Percentiles rank a stretch among this genome's conserved stretches.
These are phyloP conservation scores for Clonostachys rhizophaga DNA, from an alignment of 2,329 filamentous ascomycete genomes.

Conservation along the genomic window DNA sequence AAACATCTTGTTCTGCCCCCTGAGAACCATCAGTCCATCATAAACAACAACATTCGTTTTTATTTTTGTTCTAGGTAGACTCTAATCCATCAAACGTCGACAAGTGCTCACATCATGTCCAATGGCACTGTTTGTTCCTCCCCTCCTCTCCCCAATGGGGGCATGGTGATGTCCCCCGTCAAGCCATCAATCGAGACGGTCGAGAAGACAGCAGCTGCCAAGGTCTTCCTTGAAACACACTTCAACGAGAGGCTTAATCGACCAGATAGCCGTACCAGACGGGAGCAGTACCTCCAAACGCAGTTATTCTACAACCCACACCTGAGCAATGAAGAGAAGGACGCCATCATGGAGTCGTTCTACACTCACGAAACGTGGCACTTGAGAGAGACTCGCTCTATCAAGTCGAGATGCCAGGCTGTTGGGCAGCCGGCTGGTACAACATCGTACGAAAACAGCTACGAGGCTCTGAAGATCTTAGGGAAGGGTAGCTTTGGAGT, in stretches of 20 bases:
- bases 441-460: slow-evolving; percentile 33
- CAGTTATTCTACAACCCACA: slow-evolving; percentile 52
- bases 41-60: too few relatives aligned
- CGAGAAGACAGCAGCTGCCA: slow-evolving; percentile 75
- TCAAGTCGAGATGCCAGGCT: slow-evolving; percentile 46
- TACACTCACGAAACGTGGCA: slow-evolving; percentile 65
- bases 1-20: too few relatives aligned
- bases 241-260: slow-evolving; percentile 66
- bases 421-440: slow-evolving; percentile 31
- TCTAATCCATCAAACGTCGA: too few relatives aligned
- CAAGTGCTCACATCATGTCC: too few relatives aligned
- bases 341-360: slow-evolving; percentile 53
- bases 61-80: too few relatives aligned
- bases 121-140: too few relatives aligned
- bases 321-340: slow-evolving; percentile 49
- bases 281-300: slow-evolving; percentile 26
- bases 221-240: slow-evolving; percentile 80
- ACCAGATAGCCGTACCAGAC: slow-evolving; percentile 22
- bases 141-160: too few relatives aligned
- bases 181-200: slow-evolving; percentile 51
- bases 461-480: slow-evolving; percentile 75
- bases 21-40: too few relatives aligned
- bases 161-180: too few relatives aligned
- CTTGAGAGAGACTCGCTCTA: slow-evolving; percentile 65
- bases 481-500: slow-evolving; percentile 95